These are phyloP conservation scores for Colletotrichum orchidophilum DNA, from an alignment of 2,329 filamentous ascomycete species.

Conservation along the genomic window DNA sequence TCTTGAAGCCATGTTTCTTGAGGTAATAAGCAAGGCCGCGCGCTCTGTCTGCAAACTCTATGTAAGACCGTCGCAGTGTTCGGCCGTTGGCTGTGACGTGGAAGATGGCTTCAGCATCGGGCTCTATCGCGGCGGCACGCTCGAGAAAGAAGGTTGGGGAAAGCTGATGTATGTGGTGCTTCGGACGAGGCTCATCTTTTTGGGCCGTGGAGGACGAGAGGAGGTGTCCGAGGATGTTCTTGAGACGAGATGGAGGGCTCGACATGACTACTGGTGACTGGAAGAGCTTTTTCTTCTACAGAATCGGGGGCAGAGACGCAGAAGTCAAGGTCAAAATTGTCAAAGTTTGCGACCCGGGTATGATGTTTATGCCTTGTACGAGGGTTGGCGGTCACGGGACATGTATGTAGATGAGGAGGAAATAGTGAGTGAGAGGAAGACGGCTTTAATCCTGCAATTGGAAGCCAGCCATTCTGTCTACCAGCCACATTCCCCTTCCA, in stretches of 20 bases:
- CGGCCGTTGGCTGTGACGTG: conserved; percentile 84
- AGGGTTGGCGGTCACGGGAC: not conserved
- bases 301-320: not conserved
- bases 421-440: not conserved
- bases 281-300: not conserved
- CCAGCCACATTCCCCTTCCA: not conserved
- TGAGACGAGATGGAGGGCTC: conserved; percentile 68
- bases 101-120: conserved; percentile 83
- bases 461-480: not conserved
- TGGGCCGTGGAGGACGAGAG: conserved; percentile 42
- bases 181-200: conserved; percentile 49
- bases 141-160: conserved; percentile 89
- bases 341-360: not conserved
- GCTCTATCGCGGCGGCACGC: conserved; percentile 88
- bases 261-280: conserved; percentile 59
- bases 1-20: conserved; percentile 74
- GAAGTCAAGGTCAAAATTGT: not conserved
- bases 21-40: conserved; percentile 90
- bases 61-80: conserved; percentile 79
- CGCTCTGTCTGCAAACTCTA: conserved; percentile 85
- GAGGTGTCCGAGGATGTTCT: conserved; percentile 64
- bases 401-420: conserved; percentile 5
- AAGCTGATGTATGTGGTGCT: conserved; percentile 76
- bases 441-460: not conserved
- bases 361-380: not conserved